Percentiles rank a stretch among this genome's conserved stretches.
These are phyloP conservation scores for Passiflora organensis DNA, from an alignment of 345 rosid species.

Conservation along the genomic window DNA sequence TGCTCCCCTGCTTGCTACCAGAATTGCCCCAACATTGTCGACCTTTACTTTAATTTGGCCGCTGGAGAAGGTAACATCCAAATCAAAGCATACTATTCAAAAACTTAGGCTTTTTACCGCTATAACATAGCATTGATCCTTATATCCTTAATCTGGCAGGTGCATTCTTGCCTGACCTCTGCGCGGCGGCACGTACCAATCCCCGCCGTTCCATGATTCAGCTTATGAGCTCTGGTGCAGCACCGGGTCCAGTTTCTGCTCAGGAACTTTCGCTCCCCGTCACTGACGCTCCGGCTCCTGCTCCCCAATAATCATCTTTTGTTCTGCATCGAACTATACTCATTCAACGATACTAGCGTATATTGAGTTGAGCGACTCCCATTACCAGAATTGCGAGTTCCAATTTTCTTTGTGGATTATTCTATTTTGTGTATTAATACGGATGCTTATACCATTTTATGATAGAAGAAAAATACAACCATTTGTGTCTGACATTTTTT, in stretches of 20 bases:
- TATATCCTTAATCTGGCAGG: too few relatives aligned
- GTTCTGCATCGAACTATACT: neutral
- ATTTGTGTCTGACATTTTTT: too few relatives aligned
- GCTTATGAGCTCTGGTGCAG: slow-evolving; percentile 20
- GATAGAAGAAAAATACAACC: too few relatives aligned
- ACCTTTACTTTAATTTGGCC: slow-evolving; percentile 89
- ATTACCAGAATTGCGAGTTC: neutral
- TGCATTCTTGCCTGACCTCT: too few relatives aligned
- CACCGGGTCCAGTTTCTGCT: slow-evolving; percentile 12
- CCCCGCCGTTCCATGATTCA: too few relatives aligned
- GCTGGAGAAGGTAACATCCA: slow-evolving; percentile 99
- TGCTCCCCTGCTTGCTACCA: slow-evolving; percentile 70
- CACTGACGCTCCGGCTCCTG: slow-evolving; percentile 20
- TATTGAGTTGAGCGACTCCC: neutral
- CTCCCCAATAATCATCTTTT: slow-evolving; percentile 7
- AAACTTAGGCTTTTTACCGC: too few relatives aligned
- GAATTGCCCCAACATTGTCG: slow-evolving; percentile 82
- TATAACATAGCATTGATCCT: too few relatives aligned
- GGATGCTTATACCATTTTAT: too few relatives aligned
- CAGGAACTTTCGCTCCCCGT: neutral
- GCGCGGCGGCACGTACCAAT: too few relatives aligned
- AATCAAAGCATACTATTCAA: too few relatives aligned
- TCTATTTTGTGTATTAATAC: too few relatives aligned
- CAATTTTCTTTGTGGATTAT: neutral
- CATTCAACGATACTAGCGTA: neutral